phyloP scores from a whole-genome alignment of 768 basidiomycete genomes.

The Boletus pseudo-olivaceus region DNA sequence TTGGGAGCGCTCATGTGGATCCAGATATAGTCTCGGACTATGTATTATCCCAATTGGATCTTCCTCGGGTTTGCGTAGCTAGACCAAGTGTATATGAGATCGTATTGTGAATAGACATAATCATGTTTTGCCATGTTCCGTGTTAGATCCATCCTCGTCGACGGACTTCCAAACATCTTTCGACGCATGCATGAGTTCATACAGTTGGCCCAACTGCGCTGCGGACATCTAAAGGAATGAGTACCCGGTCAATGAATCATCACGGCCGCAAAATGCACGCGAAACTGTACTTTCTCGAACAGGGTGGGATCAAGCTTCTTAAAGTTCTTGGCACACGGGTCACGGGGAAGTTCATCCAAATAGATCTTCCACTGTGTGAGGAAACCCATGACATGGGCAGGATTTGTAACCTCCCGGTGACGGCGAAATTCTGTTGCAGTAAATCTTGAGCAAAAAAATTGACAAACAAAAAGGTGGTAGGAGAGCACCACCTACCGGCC shows the following conservation, averaged over 20 bases:
- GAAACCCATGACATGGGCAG: slow-evolving; percentile 90
- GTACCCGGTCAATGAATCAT: not conserved
- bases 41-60: slow-evolving; percentile 2
- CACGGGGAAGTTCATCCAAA: slow-evolving; percentile 64
- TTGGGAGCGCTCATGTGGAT: not conserved
- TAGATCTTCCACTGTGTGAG: slow-evolving; percentile 95
- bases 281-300: slow-evolving; percentile 64
- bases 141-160: slow-evolving; percentile 4
- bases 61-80: too few species aligned
- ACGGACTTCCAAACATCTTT: slow-evolving; percentile 82
- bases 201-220: slow-evolving; percentile 90
- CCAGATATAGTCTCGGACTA: slow-evolving; percentile 1
- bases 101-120: not conserved
- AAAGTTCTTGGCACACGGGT: slow-evolving; percentile 41
- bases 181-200: slow-evolving; percentile 91
- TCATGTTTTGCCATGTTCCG: slow-evolving; percentile 13
- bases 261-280: slow-evolving; percentile 5
- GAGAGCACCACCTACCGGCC: slow-evolving; percentile 46
- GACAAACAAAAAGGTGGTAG: too few species aligned
- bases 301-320: slow-evolving; percentile 66
- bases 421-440: slow-evolving; percentile 73
- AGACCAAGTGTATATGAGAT: slow-evolving; percentile 4
- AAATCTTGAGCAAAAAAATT: slow-evolving; percentile 5
- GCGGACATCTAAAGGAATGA: slow-evolving; percentile 62
- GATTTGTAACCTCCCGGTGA: slow-evolving; percentile 77